phyloP scores from a whole-genome alignment of 208 protist genomes.

The Hexamita inflata region DNA sequence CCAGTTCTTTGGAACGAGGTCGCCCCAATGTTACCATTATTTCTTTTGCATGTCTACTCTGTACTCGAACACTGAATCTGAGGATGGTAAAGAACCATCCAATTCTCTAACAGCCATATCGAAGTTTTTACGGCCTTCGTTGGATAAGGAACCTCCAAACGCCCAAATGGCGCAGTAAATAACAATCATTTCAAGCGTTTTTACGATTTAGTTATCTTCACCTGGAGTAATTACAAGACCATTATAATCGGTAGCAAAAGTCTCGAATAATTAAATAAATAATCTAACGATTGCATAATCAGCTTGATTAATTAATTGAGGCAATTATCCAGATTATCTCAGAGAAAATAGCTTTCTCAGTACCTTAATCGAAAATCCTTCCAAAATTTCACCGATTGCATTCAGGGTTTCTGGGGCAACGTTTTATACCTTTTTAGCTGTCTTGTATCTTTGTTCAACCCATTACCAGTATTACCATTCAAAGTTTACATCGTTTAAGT shows the following conservation, averaged over 20 bases:
- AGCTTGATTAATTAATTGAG: slow-evolving; percentile 70
- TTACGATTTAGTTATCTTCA: neutral
- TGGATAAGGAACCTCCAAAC: slow-evolving; percentile 25
- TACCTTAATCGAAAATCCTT: slow-evolving; percentile 63
- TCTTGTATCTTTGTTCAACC: too few species aligned
- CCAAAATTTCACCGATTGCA: slow-evolving; percentile 45
- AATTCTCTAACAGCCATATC: slow-evolving; percentile 72
- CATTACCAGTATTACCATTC: slow-evolving; percentile 72
- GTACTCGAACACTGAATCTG: slow-evolving; percentile 89
- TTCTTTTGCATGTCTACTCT: slow-evolving; percentile 67
- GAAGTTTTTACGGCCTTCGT: slow-evolving; percentile 39
- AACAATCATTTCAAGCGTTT: slow-evolving; percentile 32
- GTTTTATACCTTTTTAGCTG: too few species aligned
- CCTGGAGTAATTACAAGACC: slow-evolving; percentile 39
- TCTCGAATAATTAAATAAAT: slow-evolving; percentile 65
- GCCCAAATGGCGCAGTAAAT: slow-evolving; percentile 33
- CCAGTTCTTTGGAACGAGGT: slow-evolving; percentile 69
- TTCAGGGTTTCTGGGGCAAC: neutral
- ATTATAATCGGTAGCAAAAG: slow-evolving; percentile 72
- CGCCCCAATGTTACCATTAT: slow-evolving; percentile 73
- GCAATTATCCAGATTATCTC: slow-evolving; percentile 57
- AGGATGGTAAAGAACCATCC: slow-evolving; percentile 74
- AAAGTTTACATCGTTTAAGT: slow-evolving; percentile 66
- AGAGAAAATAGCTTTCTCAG: slow-evolving; percentile 55
- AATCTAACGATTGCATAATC: too few species aligned